Conservation (phyloP, 306 rosid species). For the Lathyrus sativus region DNA sequence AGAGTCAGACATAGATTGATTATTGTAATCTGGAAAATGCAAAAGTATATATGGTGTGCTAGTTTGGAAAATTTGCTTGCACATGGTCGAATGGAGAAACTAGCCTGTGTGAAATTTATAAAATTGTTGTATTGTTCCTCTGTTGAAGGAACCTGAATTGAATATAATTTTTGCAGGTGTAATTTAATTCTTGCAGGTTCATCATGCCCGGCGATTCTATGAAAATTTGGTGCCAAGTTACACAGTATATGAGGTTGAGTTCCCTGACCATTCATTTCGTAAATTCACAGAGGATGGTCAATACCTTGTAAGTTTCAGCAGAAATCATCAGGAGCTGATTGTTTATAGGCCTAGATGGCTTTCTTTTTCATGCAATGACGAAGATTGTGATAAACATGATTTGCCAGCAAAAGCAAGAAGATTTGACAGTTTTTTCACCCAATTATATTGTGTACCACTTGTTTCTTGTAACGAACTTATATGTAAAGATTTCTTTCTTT, state of each 20-base stretch:
- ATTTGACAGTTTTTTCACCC: conserved; percentile 88
- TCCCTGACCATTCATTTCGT: conserved; percentile 86
- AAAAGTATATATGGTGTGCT: conserved; percentile 12
- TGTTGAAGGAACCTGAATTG: conserved; percentile 52
- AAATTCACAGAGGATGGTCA: conserved; percentile 97
- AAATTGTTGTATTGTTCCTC: conserved; percentile 40
- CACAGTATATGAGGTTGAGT: conserved; percentile 83
- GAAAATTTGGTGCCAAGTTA: conserved; percentile 90
- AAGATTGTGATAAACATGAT: conserved; percentile 71
- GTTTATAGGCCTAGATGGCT: conserved; percentile 93
- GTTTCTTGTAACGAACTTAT: conserved; percentile 82
- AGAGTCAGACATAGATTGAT: conserved; percentile 17
- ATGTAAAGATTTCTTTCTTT: conserved; percentile 93
- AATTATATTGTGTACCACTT: conserved; percentile 71
- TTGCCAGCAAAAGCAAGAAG: conserved; percentile 71
- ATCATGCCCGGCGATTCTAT: conserved; percentile 76
- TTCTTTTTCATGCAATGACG: conserved; percentile 81
- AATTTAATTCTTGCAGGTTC: conserved; percentile 77
- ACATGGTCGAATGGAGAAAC: conserved; percentile 1
- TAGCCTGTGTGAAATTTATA: conserved; percentile 9
- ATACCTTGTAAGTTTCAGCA: conserved; percentile 85
- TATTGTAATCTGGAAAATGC: conserved; percentile 2
- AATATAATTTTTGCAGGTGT: conserved; percentile 61
- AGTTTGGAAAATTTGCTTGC: conserved; percentile 22
- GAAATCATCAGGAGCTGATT: conserved; percentile 76